Evolutionary conservation across 495 filamentous ascomycete species (phyloP).

Genomic region (Lasiosphaeria miniovina): DNA sequence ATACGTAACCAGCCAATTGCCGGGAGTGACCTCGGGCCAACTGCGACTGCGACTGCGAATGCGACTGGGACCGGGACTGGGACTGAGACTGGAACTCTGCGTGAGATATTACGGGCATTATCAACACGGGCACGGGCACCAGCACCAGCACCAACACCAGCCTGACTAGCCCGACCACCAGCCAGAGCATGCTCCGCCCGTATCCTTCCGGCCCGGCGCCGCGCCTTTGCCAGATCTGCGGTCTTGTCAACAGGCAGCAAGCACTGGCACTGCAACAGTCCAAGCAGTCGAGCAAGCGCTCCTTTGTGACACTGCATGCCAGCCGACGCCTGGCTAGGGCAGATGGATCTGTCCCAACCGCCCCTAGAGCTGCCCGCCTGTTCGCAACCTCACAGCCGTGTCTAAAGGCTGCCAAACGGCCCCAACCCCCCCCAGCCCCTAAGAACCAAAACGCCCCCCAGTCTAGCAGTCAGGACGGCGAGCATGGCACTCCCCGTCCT

Average conservation of each 20-base stretch:
- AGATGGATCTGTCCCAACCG: constrained; percentile 13
- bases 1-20: no score
- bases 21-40: no score
- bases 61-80: no score
- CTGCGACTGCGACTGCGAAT: no score
- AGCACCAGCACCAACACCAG: no score
- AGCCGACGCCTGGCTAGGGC: constrained; percentile 16
- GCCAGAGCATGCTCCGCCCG: constrained; percentile 24
- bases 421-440: constrained; percentile 1
- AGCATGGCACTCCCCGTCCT: no score
- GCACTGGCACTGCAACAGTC: not conserved
- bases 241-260: constrained; percentile 20
- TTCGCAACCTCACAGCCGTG: constrained; percentile 22
- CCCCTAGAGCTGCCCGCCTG: constrained; percentile 20
- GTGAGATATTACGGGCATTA: no score
- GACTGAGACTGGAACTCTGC: no score
- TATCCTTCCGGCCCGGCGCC: constrained; percentile 16
- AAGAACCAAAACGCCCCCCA: constrained; percentile 9
- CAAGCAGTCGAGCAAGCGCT: constrained; percentile 19
- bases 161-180: not conserved
- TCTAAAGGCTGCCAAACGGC: constrained; percentile 13
- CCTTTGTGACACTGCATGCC: constrained; percentile 21
- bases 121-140: no score
- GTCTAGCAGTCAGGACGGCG: constrained; percentile 1
- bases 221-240: constrained; percentile 28